phyloP scores from a whole-genome alignment of 1,284 basidiomycete species.

The Trametes polyzona region DNA sequence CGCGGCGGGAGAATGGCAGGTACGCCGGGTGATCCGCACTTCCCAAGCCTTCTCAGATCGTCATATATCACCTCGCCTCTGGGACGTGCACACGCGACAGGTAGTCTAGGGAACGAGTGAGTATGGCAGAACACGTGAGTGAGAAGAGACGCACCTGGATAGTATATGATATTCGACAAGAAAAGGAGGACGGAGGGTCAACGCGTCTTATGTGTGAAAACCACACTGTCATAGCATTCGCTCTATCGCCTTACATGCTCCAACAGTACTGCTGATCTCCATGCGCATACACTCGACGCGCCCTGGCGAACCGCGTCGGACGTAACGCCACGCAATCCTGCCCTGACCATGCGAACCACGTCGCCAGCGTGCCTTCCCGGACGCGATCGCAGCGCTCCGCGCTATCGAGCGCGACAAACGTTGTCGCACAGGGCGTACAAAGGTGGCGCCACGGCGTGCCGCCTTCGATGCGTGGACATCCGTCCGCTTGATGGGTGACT shows the following conservation, averaged over 20 bases:
- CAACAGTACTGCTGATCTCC: not conserved
- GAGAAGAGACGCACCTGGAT: too few relatives aligned
- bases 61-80: not conserved
- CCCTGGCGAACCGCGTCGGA: not conserved
- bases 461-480: too few relatives aligned
- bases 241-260: not conserved
- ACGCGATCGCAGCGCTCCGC: too few relatives aligned
- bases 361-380: not conserved
- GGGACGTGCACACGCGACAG: not conserved
- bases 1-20: not conserved
- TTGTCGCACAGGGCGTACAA: too few relatives aligned
- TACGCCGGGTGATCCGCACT: not conserved
- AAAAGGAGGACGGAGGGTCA: too few relatives aligned
- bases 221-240: not conserved
- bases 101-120: too few relatives aligned
- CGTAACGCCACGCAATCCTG: not conserved
- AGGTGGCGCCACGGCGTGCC: too few relatives aligned
- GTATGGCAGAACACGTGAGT: too few relatives aligned
- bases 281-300: too few relatives aligned
- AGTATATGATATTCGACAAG: too few relatives aligned
- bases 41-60: not conserved
- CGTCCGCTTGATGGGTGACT: not conserved
- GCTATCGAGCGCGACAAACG: too few relatives aligned
- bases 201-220: too few relatives aligned
- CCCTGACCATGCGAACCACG: not conserved